These are phyloP conservation scores for Cladophialophora chaetospira DNA, from an alignment of 2,329 filamentous ascomycete species.

Conservation along the genomic window DNA sequence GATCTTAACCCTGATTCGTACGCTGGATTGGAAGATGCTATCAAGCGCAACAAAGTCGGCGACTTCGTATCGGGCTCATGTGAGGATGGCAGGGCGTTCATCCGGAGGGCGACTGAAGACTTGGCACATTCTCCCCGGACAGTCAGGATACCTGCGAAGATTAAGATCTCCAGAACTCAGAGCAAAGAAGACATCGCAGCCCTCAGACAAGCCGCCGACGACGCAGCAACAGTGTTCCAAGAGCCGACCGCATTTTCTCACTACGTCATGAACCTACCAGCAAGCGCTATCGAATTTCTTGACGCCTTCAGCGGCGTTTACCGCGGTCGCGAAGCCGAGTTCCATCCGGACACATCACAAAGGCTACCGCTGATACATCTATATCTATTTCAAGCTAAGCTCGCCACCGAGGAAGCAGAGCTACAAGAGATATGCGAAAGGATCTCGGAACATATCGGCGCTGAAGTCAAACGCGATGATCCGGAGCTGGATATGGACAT, in stretches of 20 bases:
- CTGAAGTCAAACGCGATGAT: constrained; percentile 58
- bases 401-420: constrained; percentile 68
- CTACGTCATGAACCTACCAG: constrained; percentile 97
- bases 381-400: constrained; percentile 91
- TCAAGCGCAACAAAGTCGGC: constrained; percentile 76
- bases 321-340: constrained; percentile 66
- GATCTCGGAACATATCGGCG: constrained; percentile 63
- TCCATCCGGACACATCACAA: constrained; percentile 59
- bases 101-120: constrained; percentile 66
- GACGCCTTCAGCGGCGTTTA: constrained; percentile 78
- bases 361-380: constrained; percentile 82
- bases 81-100: constrained; percentile 78
- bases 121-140: constrained; percentile 55
- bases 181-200: constrained; percentile 36
- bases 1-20: constrained; percentile 93
- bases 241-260: constrained; percentile 81
- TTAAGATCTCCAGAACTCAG: constrained; percentile 32
- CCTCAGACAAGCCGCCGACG: constrained; percentile 27
- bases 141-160: constrained; percentile 54
- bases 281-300: constrained; percentile 83
- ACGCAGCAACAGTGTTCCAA: constrained; percentile 37
- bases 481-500: constrained; percentile 60
- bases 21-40: constrained; percentile 68
- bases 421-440: constrained; percentile 65
- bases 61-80: constrained; percentile 78